phyloP scores from a whole-genome alignment of 257 asterid species.

The Salvia miltiorrhiza region DNA sequence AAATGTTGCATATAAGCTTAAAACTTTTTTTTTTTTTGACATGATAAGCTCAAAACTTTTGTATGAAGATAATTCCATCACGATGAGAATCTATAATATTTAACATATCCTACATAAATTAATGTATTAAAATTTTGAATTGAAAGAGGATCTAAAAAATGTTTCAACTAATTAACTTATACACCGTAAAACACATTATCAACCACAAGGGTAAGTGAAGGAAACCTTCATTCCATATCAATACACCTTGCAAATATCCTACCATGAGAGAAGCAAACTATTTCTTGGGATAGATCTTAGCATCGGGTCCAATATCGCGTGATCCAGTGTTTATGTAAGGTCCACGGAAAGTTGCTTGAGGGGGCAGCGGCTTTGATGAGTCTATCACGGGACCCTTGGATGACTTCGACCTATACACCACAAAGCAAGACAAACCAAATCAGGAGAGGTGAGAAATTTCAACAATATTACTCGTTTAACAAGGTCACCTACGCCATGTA shows the following conservation, averaged over 20 bases:
- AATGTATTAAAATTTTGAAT: background rate
- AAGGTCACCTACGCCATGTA: conserved; percentile 82
- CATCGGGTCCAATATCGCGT: conserved; percentile 89
- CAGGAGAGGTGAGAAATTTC: background rate
- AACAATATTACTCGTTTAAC: background rate
- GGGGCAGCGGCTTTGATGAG: conserved; percentile 90
- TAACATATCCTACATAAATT: background rate
- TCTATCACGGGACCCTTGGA: conserved; percentile 76
- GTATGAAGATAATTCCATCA: no score
- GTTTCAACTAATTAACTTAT: background rate
- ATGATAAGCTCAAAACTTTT: no score
- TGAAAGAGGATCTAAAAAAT: background rate
- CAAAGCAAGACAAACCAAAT: conserved; percentile 4
- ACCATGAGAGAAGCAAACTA: conserved; percentile 11
- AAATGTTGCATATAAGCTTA: no score
- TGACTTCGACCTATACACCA: conserved; percentile 56
- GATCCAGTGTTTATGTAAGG: conserved; percentile 96
- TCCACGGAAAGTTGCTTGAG: conserved; percentile 94
- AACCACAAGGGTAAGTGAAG: background rate
- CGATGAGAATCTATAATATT: no score
- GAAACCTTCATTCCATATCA: background rate
- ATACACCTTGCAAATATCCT: background rate
- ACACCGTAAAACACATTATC: background rate
- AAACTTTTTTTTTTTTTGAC: no score
- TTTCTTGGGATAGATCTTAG: conserved; percentile 61